Percentiles rank a stretch among this genome's conserved stretches.
Conservation (phyloP, 108 stramenopile species). For the Schizochytrium sp. region DNA sequence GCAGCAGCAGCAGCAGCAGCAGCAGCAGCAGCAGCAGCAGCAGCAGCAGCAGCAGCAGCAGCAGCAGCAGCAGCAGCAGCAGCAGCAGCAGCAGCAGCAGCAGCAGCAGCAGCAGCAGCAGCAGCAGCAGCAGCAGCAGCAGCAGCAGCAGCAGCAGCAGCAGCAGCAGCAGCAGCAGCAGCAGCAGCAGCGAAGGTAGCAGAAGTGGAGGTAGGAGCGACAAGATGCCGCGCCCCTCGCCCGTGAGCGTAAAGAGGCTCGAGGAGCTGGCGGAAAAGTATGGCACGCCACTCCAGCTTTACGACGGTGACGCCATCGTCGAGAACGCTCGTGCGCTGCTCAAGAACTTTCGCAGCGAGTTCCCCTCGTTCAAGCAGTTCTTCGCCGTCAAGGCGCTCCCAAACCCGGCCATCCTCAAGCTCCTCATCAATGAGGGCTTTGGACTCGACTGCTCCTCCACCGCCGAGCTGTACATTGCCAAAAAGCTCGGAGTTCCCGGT, state of each 20-base stretch:
- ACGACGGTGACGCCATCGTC: neutral
- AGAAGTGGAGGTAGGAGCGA: neutral
- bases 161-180: too few species aligned
- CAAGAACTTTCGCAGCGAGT: neutral
- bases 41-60: neutral
- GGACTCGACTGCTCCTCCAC: slow-evolving; percentile 22
- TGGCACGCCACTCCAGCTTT: slow-evolving; percentile 19
- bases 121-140: neutral
- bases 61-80: neutral
- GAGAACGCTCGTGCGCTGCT: neutral
- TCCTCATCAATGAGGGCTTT: neutral
- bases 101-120: neutral
- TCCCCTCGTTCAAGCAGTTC: neutral
- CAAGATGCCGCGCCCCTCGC: neutral
- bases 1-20: neutral
- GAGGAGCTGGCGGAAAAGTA: neutral
- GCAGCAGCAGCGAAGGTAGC: neutral
- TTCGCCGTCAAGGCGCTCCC: slow-evolving; percentile 26
- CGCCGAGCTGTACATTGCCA: slow-evolving; percentile 10
- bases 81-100: neutral
- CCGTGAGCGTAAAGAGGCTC: neutral
- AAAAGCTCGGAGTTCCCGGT: neutral
- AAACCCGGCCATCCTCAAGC: slow-evolving; percentile 25
- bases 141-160: too few species aligned
- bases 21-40: neutral